Percentiles rank a stretch among this genome's conserved stretches.
Conservation (phyloP, 2,329 filamentous ascomycete genomes). For the Metarhizium anisopliae region DNA sequence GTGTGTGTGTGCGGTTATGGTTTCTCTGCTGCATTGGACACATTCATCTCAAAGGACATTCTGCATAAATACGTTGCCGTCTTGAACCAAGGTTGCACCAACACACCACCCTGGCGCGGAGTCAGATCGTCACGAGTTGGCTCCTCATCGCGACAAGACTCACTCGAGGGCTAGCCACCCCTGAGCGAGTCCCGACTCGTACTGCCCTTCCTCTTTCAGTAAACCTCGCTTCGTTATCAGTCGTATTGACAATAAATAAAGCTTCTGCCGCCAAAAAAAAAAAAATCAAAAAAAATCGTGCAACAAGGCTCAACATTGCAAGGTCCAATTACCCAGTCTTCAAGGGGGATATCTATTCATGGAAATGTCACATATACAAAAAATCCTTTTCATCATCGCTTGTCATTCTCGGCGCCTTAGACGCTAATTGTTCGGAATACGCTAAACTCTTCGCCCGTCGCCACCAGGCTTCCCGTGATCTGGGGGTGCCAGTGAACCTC, state of each 20-base stretch:
- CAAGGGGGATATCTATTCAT: background rate
- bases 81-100: too few species aligned
- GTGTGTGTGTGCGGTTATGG: too few species aligned
- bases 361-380: conserved; percentile 4
- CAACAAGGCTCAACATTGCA: background rate
- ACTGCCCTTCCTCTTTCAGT: background rate
- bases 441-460: conserved; percentile 84
- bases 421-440: conserved; percentile 80
- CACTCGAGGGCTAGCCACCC: too few species aligned
- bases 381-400: background rate
- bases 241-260: too few species aligned
- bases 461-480: conserved; percentile 81
- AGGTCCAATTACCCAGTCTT: background rate
- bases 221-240: background rate
- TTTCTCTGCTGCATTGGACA: background rate
- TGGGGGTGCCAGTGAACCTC: conserved; percentile 97
- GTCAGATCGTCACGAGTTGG: too few species aligned
- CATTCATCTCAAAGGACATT: conserved; percentile 3
- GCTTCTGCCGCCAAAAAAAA: too few species aligned
- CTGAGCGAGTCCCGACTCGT: too few species aligned
- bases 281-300: too few species aligned
- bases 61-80: background rate
- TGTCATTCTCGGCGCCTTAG: conserved; percentile 26
- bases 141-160: too few species aligned
- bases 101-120: too few species aligned